phyloP scores from a whole-genome alignment of 129 eudicot species.

The Chrysanthemum makinoi region DNA sequence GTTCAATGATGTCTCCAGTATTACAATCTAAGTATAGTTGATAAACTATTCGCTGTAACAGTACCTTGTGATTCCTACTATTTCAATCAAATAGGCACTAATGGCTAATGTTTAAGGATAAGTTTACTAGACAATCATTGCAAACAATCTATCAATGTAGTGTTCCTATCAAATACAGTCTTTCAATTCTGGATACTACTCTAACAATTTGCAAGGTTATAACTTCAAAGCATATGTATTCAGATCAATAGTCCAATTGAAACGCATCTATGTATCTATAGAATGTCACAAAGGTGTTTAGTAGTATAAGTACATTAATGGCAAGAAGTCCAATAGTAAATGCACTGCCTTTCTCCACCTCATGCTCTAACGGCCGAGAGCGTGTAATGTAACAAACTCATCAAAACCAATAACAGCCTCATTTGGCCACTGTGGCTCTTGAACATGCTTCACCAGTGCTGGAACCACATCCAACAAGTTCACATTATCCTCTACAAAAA shows the following conservation, averaged over 20 bases:
- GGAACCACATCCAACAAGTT: conserved; percentile 69
- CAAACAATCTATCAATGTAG: neutral
- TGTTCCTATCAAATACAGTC: neutral
- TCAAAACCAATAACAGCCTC: conserved; percentile 29
- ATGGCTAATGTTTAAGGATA: neutral
- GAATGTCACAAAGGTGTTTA: neutral
- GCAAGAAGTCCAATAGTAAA: conserved; percentile 95
- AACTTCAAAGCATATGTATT: neutral
- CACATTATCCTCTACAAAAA: conserved; percentile 72
- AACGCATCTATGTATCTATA: neutral
- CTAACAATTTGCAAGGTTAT: conserved; percentile 11
- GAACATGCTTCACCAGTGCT: conserved; percentile 59
- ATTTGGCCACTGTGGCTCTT: conserved; percentile 43
- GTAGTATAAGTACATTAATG: conserved; percentile 50
- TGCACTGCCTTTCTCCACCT: conserved; percentile 89
- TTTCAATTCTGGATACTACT: neutral
- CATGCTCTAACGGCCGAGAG: conserved; percentile 54
- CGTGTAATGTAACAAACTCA: conserved; percentile 38
- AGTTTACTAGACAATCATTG: neutral
- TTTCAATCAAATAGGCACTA: neutral
- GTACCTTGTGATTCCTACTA: neutral
- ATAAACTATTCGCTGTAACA: neutral
- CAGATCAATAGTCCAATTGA: neutral
- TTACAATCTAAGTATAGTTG: neutral
- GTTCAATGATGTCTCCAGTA: no score